Base-by-base conservation (phyloP, 1,284 basidiomycete genomes). In the Trametes polyzona region DNA sequence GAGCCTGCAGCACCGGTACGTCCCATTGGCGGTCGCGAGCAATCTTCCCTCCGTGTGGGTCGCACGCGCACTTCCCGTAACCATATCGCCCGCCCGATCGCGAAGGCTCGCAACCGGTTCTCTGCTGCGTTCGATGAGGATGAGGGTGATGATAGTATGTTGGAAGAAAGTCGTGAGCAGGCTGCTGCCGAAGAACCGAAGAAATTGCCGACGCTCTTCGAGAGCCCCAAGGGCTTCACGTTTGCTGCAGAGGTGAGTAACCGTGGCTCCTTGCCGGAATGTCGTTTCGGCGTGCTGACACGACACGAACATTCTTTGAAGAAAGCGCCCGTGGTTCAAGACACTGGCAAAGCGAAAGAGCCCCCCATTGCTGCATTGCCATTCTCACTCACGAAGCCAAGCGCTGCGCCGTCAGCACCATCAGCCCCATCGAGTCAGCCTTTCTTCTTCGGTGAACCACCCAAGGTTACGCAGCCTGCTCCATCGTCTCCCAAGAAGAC, bases 71-170 rank as follows among this genome's bases (percentile, higher is more conserved):
- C 68, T 4, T 73, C 75, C 24, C 80, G 82, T 48, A 81, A 78
- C 63, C 84, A 83, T 62, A 76, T 86, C 39, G 76, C 75, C 12
- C 78, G 80, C 14, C 83, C 83, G 24, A 63, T 72, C 24, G 67
- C 74, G 33, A 73, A 62, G 30, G 42, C 70, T 26, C 76, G 74
- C 36, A 76, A 78, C 44, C 83, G 80, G 61, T 91, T 87, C 65
- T 90, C 89, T 9, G 88, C 89, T 11, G 78, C 77, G 7, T 87
- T 77, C 57, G 85, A 87, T 36, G 84, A 86, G 16, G 86, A 87
- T 19, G 81, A 80, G 40, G 68, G 55, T 2, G 78, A 79, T 7
- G 85, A 85, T 49, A 67, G 70, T 23, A 80, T 80, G 75, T 71
- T 75, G 32, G 73, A 76, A 42, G 73, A 74, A 36, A 53, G 42